Evolutionary conservation across 345 rosid species (phyloP).

Genomic region (Euphorbia lathyris): DNA sequence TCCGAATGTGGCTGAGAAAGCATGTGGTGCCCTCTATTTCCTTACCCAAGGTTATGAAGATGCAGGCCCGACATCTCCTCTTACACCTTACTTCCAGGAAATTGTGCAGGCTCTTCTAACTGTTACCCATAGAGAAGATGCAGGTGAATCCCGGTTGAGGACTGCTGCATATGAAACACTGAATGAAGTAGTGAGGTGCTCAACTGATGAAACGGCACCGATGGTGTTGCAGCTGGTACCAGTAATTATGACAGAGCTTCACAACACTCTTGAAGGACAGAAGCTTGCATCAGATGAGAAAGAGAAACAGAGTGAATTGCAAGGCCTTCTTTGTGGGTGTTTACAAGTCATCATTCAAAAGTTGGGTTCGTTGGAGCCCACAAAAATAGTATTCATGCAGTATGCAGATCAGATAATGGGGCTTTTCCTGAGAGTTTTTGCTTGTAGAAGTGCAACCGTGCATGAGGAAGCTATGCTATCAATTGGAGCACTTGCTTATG

Average conservation of each 20-base stretch:
- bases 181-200: conserved; percentile 73
- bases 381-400: conserved; percentile 12
- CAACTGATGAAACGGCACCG: conserved; percentile 61
- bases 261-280: conserved; percentile 61
- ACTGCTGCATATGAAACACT: conserved; percentile 73
- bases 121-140: conserved; percentile 72
- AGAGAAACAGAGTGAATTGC: conserved; percentile 15
- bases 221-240: conserved; percentile 64
- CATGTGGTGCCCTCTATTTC: conserved; percentile 76
- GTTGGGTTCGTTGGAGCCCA: conserved; percentile 13
- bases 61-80: conserved; percentile 48
- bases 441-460: conserved; percentile 69
- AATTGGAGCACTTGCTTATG: conserved; percentile 75
- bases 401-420: conserved; percentile 71
- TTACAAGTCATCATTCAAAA: conserved; percentile 19
- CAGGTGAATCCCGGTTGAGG: conserved; percentile 63
- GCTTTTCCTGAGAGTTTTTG: conserved; percentile 70
- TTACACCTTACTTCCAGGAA: conserved; percentile 73
- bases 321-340: conserved; percentile 20
- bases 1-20: conserved; percentile 74
- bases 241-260: conserved; percentile 66
- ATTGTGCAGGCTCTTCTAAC: conserved; percentile 67
- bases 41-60: conserved; percentile 78
- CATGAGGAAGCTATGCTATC: conserved; percentile 84
- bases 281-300: conserved; percentile 37